Evolutionary conservation across 805 yeast species (phyloP).

Genomic region (Teunomyces barrocoloradensis): DNA sequence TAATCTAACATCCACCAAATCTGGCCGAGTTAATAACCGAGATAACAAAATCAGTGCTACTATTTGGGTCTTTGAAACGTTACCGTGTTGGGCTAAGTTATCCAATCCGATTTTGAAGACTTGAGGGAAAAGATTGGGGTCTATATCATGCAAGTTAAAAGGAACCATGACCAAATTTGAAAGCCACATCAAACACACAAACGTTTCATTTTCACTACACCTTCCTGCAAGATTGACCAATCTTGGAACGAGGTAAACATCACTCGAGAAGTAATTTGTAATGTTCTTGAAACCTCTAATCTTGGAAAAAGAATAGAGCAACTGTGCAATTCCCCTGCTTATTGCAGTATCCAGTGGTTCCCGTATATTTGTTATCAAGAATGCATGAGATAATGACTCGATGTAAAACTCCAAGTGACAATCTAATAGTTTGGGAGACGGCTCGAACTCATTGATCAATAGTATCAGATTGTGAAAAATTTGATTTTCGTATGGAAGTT

Average conservation of each 20-base stretch:
- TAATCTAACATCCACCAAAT: constrained; percentile 25
- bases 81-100: constrained; percentile 27
- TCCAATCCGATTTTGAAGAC: constrained; percentile 35
- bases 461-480: background rate
- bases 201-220: constrained; percentile 22
- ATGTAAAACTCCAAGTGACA: constrained; percentile 33
- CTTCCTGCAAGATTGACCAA: constrained; percentile 7
- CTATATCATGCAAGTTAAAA: constrained; percentile 51
- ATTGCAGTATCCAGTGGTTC: constrained; percentile 1
- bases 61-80: constrained; percentile 58
- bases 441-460: constrained; percentile 50
- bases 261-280: constrained; percentile 57
- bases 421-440: constrained; percentile 53
- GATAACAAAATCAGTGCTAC: constrained; percentile 53
- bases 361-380: constrained; percentile 12
- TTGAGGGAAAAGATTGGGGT: constrained; percentile 25
- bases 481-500: background rate
- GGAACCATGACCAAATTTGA: constrained; percentile 71
- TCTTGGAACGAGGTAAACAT: constrained; percentile 47
- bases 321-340: constrained; percentile 20
- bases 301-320: constrained; percentile 62
- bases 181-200: constrained; percentile 65
- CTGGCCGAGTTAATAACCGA: constrained; percentile 51
- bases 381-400: constrained; percentile 23
- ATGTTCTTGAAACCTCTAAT: constrained; percentile 64